Conservation (phyloP, 1,139 yeast genomes). For the Candida pseudoviswanathii region DNA sequence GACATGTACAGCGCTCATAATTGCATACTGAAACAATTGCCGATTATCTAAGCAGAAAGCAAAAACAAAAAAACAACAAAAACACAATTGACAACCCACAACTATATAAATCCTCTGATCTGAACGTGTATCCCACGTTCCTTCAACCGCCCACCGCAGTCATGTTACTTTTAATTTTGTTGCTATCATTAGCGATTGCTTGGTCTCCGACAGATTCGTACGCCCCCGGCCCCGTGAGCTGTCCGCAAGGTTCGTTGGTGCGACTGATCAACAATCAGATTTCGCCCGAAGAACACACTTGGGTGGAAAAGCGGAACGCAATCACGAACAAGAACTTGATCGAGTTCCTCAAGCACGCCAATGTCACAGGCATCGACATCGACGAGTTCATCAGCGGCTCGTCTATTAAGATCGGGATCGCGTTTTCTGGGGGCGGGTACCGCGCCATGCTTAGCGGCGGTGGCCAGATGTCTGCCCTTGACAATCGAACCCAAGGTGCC, state of each 20-base stretch:
- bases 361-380: slow-evolving; percentile 37
- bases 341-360: slow-evolving; percentile 36
- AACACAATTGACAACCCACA: no score
- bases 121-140: background rate
- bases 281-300: background rate
- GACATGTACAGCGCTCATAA: no score
- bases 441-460: slow-evolving; percentile 49
- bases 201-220: slow-evolving; percentile 2
- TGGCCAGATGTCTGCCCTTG: slow-evolving; percentile 41
- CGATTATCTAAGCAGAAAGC: no score
- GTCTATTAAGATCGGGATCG: slow-evolving; percentile 34
- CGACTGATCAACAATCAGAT: background rate
- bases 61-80: no score
- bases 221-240: background rate
- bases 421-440: slow-evolving; percentile 50
- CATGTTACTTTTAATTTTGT: background rate
- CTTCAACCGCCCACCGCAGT: background rate
- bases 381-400: slow-evolving; percentile 27
- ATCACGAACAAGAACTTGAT: slow-evolving; percentile 33
- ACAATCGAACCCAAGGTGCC: slow-evolving; percentile 31
- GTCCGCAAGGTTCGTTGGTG: slow-evolving; percentile 3
- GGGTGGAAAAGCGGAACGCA: background rate
- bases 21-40: no score
- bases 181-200: background rate
- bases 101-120: no score